phyloP scores from a whole-genome alignment of 2,329 filamentous ascomycete species.

The Venturia effusa region DNA sequence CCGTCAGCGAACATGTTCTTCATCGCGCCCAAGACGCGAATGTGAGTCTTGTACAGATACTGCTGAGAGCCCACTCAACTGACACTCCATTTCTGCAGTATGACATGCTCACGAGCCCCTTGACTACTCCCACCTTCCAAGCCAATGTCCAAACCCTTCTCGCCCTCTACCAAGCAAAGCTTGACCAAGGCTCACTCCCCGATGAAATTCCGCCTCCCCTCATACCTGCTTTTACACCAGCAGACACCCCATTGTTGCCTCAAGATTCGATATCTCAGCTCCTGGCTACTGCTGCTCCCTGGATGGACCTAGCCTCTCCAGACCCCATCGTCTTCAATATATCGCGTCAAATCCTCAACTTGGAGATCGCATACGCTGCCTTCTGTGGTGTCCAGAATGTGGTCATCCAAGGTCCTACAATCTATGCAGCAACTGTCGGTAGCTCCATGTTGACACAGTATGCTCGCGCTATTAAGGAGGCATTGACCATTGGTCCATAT shows the following conservation, averaged over 20 bases:
- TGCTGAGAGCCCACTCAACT: neutral
- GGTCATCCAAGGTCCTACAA: slow-evolving; percentile 66
- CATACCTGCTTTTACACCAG: slow-evolving; percentile 57
- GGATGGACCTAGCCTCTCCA: slow-evolving; percentile 80
- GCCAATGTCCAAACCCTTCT: slow-evolving; percentile 55
- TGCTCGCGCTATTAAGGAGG: slow-evolving; percentile 73
- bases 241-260: slow-evolving; percentile 66
- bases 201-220: slow-evolving; percentile 32
- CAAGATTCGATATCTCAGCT: slow-evolving; percentile 59
- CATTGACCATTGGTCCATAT: slow-evolving; percentile 61
- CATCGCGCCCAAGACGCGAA: slow-evolving; percentile 57
- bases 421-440: slow-evolving; percentile 28
- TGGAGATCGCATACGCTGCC: slow-evolving; percentile 88
- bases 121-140: slow-evolving; percentile 66
- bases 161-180: slow-evolving; percentile 40
- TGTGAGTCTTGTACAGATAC: slow-evolving; percentile 36
- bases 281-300: slow-evolving; percentile 72
- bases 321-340: slow-evolving; percentile 77
- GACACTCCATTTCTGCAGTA: slow-evolving; percentile 43
- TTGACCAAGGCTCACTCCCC: slow-evolving; percentile 31
- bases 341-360: slow-evolving; percentile 78
- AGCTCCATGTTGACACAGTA: slow-evolving; percentile 53
- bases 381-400: slow-evolving; percentile 86
- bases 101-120: slow-evolving; percentile 65
- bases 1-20: slow-evolving; percentile 54